A percentile compares a stretch with the other conserved stretches of the same genome.
Evolutionary conservation across 2,329 filamentous ascomycete genomes (phyloP).

Genomic region (Nemania diffusa): DNA sequence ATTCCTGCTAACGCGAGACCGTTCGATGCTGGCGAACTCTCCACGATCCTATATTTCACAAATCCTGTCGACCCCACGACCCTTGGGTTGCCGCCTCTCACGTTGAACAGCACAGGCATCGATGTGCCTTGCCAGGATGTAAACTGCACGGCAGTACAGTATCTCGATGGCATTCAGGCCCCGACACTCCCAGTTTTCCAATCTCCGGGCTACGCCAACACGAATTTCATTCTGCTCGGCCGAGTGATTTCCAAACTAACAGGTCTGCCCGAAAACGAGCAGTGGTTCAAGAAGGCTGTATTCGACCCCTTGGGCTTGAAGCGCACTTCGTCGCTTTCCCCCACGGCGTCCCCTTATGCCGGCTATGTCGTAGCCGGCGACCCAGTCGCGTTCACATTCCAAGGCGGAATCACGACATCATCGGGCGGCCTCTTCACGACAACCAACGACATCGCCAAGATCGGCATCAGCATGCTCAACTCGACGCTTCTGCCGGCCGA

Average conservation of each 20-base stretch:
- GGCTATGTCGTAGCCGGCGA: conserved; percentile 39
- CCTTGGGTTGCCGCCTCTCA: conserved; percentile 31
- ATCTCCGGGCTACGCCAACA: conserved; percentile 42
- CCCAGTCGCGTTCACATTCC: conserved; percentile 18
- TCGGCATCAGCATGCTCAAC: conserved; percentile 54
- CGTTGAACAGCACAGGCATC: conserved; percentile 27
- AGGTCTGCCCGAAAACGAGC: conserved; percentile 31
- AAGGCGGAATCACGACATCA: conserved; percentile 36
- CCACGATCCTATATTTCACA: conserved; percentile 23
- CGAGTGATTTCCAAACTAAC: conserved; percentile 40
- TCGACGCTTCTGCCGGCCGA: conserved; percentile 49
- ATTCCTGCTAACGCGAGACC: conserved; percentile 43
- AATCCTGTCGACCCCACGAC: conserved; percentile 30
- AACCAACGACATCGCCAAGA: conserved; percentile 50
- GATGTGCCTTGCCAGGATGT: conserved; percentile 15
- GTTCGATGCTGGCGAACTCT: conserved; percentile 34
- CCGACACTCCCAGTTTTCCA: conserved; percentile 42
- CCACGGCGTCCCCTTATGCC: conserved; percentile 32
- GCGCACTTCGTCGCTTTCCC: conserved; percentile 35
- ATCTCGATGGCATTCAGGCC: conserved; percentile 43
- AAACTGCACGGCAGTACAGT: conserved; percentile 40
- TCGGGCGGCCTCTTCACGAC: conserved; percentile 51
- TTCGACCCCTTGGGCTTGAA: conserved; percentile 40
- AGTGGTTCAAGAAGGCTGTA: conserved; percentile 39
- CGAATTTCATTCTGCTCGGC: conserved; percentile 44